Evolutionary conservation across 306 rosid genomes (phyloP).

Genomic region (Pachyrhizus erosus): DNA sequence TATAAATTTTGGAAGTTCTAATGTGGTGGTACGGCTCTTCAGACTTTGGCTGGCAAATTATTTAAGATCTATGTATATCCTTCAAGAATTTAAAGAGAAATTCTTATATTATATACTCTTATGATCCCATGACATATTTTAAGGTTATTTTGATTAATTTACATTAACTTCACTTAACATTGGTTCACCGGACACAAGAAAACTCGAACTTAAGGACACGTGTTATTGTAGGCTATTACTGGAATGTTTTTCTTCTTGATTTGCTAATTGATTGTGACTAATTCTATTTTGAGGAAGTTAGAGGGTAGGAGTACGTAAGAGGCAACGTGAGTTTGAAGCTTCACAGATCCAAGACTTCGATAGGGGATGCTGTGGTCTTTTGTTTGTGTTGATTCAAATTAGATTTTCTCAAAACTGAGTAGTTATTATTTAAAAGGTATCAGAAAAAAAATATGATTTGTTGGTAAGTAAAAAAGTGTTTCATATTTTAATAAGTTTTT

Average conservation of each 20-base stretch:
- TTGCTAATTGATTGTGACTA: background rate
- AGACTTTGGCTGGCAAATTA: conserved; percentile 12
- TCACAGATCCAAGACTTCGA: background rate
- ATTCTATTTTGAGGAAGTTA: background rate
- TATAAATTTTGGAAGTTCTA: background rate
- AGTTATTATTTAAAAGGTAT: too few relatives aligned
- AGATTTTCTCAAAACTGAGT: background rate
- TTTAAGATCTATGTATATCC: background rate
- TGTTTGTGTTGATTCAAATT: background rate
- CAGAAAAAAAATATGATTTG: too few relatives aligned
- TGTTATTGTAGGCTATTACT: background rate
- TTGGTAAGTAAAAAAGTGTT: too few relatives aligned
- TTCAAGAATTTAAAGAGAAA: background rate
- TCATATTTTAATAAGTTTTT: too few relatives aligned
- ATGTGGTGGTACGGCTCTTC: background rate
- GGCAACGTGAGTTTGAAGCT: background rate
- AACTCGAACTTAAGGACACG: background rate
- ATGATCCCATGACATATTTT: background rate
- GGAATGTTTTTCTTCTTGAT: background rate
- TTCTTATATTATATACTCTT: background rate
- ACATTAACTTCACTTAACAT: background rate
- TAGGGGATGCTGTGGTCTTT: background rate
- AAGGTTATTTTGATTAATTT: background rate
- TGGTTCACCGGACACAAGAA: background rate
- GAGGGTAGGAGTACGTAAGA: background rate